These are phyloP conservation scores for Gloeophyllum trabeum DNA, from an alignment of 768 basidiomycete genomes.

Conservation along the genomic window DNA sequence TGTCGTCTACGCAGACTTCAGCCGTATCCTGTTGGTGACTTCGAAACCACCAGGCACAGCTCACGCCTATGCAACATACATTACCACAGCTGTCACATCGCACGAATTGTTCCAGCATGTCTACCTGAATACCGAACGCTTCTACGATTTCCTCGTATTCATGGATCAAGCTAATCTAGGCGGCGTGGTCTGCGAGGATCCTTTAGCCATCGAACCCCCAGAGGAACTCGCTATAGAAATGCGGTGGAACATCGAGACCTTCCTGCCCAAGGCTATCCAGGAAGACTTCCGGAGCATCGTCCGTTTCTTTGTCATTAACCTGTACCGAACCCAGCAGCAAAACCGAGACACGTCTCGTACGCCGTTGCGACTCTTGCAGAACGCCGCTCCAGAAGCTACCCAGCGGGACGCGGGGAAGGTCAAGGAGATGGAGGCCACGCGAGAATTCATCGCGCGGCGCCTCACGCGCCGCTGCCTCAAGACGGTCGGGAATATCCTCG, in stretches of 20 bases:
- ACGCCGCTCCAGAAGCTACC: slow-evolving; percentile 47
- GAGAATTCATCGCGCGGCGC: slow-evolving; percentile 68
- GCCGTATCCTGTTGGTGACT: slow-evolving; percentile 81
- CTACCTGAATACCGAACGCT: slow-evolving; percentile 74
- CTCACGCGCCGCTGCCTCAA: slow-evolving; percentile 76
- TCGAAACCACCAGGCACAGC: slow-evolving; percentile 95
- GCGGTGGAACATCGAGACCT: slow-evolving; percentile 87
- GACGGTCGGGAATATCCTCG: slow-evolving; percentile 49
- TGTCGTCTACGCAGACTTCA: slow-evolving; percentile 90
- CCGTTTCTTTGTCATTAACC: slow-evolving; percentile 76
- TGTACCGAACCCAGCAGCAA: slow-evolving; percentile 67
- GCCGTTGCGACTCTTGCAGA: slow-evolving; percentile 66
- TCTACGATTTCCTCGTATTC: slow-evolving; percentile 90
- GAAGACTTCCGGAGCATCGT: slow-evolving; percentile 61
- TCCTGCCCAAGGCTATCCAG: slow-evolving; percentile 80
- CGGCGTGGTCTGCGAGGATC: slow-evolving; percentile 79
- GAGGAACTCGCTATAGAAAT: slow-evolving; percentile 66
- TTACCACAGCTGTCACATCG: slow-evolving; percentile 85
- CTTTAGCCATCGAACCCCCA: slow-evolving; percentile 55
- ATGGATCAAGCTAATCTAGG: slow-evolving; percentile 94
- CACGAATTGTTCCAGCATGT: slow-evolving; percentile 95
- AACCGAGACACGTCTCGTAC: slow-evolving; percentile 46
- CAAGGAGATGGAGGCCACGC: slow-evolving; percentile 55
- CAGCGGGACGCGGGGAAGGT: slow-evolving; percentile 58
- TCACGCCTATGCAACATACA: slow-evolving; percentile 91